Base-by-base conservation (phyloP, 495 filamentous ascomycete genomes). In the Durotheca rogersii region DNA sequence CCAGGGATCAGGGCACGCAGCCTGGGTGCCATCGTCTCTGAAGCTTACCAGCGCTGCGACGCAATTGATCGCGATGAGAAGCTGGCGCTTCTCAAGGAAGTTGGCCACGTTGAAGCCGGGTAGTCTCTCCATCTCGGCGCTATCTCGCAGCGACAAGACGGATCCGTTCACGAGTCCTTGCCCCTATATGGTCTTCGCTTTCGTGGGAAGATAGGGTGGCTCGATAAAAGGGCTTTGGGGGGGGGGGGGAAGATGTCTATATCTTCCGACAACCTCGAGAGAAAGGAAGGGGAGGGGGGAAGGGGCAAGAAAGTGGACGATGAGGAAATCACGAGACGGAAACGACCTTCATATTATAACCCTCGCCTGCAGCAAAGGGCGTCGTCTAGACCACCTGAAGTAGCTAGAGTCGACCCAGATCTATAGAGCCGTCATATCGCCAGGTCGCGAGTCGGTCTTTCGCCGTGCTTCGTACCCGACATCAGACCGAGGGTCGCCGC, bases 11-110 rank as follows among this genome's bases (percentile, higher is more conserved):
- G n/a, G n/a, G n/a, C n/a, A n/a, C n/a, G n/a, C n/a, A n/a, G n/a
- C n/a, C n/a, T n/a, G n/a, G n/a, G n/a, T n/a, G n/a, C n/a, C n/a
- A 47, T 16, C 37, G 32, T 17, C 6, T 23, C 9, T 2, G 10
- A 32, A 19, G 53, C 56, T 5, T 49, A 59, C 56, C 45, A 86
- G 60, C 1, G 71, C 83, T 3, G 83, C 83, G 16, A 86, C 71
- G 38, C 74, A 80, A 59, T 86, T 86, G 67, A 86, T 76, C 17
- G 78, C 81, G 20, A 84, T 72, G 51, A 86, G 76, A 47, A 87
- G 79, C 58, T 68, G 64, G 10, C 76, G 71, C 74, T 85, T 85
- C 74, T 85, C 73, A n/a, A 80, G 57, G 48, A 69, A 72, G 64
- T 83, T 78, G 51, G 79, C 81, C 7, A 85, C 69, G 63, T 83